These are phyloP conservation scores for Fusarium sp. DNA, from an alignment of 2,329 filamentous ascomycete species.

Conservation along the genomic window DNA sequence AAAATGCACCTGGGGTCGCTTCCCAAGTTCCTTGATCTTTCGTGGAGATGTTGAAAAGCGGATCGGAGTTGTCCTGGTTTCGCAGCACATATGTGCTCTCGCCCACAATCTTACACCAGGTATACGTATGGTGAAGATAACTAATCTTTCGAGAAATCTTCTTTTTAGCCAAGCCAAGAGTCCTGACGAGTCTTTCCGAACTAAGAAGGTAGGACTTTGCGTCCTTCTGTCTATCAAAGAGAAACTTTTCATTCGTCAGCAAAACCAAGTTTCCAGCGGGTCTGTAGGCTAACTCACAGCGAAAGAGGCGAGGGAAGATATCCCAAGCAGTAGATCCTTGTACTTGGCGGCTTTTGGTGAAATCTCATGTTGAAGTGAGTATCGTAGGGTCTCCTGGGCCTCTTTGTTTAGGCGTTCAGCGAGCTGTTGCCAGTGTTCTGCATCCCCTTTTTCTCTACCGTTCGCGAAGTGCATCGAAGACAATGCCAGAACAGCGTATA, in stretches of 20 bases:
- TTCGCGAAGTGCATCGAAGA: background rate
- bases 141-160: constrained; percentile 16
- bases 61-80: background rate
- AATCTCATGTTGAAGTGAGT: background rate
- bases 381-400: background rate
- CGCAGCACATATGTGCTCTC: constrained; percentile 18
- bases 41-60: background rate
- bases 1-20: background rate
- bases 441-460: background rate
- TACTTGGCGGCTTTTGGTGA: background rate
- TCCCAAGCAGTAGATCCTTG: background rate
- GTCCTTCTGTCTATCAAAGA: background rate
- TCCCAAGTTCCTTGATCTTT: background rate
- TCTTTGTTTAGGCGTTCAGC: background rate
- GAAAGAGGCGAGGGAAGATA: background rate
- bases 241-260: background rate
- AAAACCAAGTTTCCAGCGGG: background rate
- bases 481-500: background rate
- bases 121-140: constrained; percentile 20
- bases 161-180: constrained; percentile 8
- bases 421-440: background rate
- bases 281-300: background rate
- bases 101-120: constrained; percentile 13
- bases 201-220: background rate
- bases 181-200: background rate